Conservation (phyloP, 2,329 filamentous ascomycete genomes). For the Neonectria ditissima region DNA sequence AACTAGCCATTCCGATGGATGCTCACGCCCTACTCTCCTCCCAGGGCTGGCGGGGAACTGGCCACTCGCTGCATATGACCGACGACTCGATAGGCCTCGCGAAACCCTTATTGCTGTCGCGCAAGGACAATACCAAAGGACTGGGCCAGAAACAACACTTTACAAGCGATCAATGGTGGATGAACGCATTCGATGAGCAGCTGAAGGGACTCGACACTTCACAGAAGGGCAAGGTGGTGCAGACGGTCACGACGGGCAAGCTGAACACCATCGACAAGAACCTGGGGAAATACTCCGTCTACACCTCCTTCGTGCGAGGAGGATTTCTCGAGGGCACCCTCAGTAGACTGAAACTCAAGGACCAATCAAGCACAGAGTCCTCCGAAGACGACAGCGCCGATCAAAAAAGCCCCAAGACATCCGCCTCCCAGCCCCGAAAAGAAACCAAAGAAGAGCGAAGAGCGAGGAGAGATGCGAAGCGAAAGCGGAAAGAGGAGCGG, state of each 20-base stretch:
- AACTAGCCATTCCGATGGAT: slow-evolving; percentile 74
- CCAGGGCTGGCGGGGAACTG: slow-evolving; percentile 91
- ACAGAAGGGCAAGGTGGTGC: slow-evolving; percentile 65
- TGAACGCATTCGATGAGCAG: slow-evolving; percentile 92
- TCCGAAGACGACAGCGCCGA: slow-evolving; percentile 46
- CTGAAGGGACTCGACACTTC: slow-evolving; percentile 81
- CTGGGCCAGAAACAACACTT: slow-evolving; percentile 80
- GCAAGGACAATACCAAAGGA: slow-evolving; percentile 84
- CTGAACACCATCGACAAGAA: slow-evolving; percentile 68
- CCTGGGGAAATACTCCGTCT: slow-evolving; percentile 73
- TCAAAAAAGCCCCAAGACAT: slow-evolving; percentile 44
- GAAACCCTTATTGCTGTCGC: slow-evolving; percentile 84
- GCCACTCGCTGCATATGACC: slow-evolving; percentile 85
- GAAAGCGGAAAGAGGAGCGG: slow-evolving; percentile 45
- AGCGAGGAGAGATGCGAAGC: slow-evolving; percentile 51
- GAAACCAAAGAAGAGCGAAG: slow-evolving; percentile 59
- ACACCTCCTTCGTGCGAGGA: slow-evolving; percentile 87
- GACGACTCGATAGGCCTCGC: slow-evolving; percentile 80
- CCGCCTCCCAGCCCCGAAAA: slow-evolving; percentile 40
- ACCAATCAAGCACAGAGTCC: slow-evolving; percentile 42
- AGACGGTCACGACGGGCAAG: slow-evolving; percentile 66
- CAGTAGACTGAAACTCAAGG: slow-evolving; percentile 43
- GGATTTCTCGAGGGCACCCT: slow-evolving; percentile 81
- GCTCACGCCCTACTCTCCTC: slow-evolving; percentile 83
- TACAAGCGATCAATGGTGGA: slow-evolving; percentile 92